Conservation (phyloP, 164 flowering plant genomes). For the Saururus chinensis region DNA sequence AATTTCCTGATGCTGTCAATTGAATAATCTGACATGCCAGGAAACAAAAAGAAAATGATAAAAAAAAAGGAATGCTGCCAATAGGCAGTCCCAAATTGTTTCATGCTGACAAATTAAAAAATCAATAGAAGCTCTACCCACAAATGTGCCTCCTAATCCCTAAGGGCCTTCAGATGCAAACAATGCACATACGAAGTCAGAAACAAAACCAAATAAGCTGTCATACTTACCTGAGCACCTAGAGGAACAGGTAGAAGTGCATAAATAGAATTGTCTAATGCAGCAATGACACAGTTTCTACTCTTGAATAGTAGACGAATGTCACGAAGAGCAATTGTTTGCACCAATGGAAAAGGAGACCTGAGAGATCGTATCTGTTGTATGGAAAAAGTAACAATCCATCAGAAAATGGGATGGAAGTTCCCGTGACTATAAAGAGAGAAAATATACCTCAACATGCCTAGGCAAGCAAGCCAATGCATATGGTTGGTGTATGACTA, state of each 20-base stretch:
- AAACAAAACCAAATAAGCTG: background rate
- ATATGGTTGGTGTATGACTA: constrained; percentile 78
- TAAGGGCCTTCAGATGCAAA: no score
- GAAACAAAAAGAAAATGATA: constrained; percentile 1
- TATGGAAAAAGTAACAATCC: background rate
- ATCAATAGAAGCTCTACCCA: background rate
- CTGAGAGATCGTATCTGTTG: constrained; percentile 89
- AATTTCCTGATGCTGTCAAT: constrained; percentile 91
- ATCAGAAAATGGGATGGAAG: background rate
- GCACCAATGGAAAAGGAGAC: constrained; percentile 83
- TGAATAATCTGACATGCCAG: constrained; percentile 72
- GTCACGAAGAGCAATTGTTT: constrained; percentile 79
- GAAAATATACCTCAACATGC: constrained; percentile 65
- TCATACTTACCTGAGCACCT: constrained; percentile 79
- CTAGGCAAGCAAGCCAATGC: constrained; percentile 82
- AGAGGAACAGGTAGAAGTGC: constrained; percentile 90
- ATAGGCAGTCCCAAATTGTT: background rate
- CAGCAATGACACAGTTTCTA: constrained; percentile 49
- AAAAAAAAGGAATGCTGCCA: no score
- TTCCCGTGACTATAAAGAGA: background rate
- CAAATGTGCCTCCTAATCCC: no score
- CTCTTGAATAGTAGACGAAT: constrained; percentile 50
- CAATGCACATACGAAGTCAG: background rate
- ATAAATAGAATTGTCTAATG: constrained; percentile 62
- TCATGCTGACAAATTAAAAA: background rate